Evolutionary conservation across 2,329 filamentous ascomycete genomes (phyloP).

Genomic region (Rugonectria rugulosa): DNA sequence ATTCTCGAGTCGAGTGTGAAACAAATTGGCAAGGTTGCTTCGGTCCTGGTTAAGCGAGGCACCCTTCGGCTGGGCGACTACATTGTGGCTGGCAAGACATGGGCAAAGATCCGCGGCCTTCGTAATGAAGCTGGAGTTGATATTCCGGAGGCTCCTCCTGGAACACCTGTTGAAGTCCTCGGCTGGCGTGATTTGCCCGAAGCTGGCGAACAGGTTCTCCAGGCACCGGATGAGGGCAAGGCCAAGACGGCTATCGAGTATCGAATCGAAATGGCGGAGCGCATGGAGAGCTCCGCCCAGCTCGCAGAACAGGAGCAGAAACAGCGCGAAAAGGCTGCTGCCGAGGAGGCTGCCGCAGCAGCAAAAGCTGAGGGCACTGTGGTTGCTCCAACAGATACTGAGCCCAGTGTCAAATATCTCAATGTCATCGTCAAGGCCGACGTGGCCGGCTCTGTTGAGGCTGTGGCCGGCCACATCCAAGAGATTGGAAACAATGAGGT

Average conservation of each 20-base stretch:
- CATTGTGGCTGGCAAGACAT: constrained; percentile 87
- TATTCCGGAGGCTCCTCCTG: constrained; percentile 79
- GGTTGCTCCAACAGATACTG: constrained; percentile 48
- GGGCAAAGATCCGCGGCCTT: constrained; percentile 84
- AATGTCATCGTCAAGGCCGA: constrained; percentile 92
- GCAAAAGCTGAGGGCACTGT: constrained; percentile 47
- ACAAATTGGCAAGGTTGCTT: constrained; percentile 82
- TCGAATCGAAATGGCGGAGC: constrained; percentile 74
- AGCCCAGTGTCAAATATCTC: constrained; percentile 61
- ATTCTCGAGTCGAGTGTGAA: constrained; percentile 92
- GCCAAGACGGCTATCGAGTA: constrained; percentile 82
- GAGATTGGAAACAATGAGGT: constrained; percentile 88
- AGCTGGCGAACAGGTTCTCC: constrained; percentile 87
- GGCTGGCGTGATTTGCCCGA: constrained; percentile 88
- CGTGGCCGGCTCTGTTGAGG: constrained; percentile 92
- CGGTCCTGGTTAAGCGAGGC: constrained; percentile 86
- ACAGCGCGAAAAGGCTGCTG: constrained; percentile 62
- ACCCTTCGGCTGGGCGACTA: constrained; percentile 82
- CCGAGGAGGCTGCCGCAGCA: constrained; percentile 45
- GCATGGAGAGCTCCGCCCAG: constrained; percentile 77
- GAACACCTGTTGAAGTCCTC: constrained; percentile 89
- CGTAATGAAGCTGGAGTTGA: constrained; percentile 83
- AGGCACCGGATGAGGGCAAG: constrained; percentile 79
- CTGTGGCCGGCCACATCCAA: constrained; percentile 78
- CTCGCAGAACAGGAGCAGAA: constrained; percentile 76